Evolutionary conservation across 139 green algal species (phyloP), one percentile per base, ranked within the genome.

Genomic region (Pleodorina starrii): DNA sequence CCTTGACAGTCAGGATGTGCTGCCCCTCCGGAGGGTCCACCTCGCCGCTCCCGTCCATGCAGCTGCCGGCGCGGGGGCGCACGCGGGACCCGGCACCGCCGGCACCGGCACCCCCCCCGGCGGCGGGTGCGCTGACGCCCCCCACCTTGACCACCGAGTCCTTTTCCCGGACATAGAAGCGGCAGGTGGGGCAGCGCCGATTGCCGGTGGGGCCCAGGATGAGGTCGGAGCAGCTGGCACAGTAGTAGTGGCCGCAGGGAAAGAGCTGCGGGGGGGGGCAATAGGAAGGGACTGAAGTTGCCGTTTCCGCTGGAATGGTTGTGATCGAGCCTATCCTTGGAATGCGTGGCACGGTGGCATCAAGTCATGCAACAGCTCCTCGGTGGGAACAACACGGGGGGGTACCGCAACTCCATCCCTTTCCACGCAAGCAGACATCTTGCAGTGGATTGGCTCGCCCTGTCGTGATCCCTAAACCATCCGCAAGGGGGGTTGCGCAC

Each of bases 11-110:
- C 6, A 89, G 68, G 2, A 93, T 63, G n/a, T 73, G 36, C 10
- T 42, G 27, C 9, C 90, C 87, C 87, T 93, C 90, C 16, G 87
- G 90, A 14, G 90, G 87, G 29, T 84, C 68, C 23, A 91, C 76
- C 83, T 91, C 90, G 11, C 83, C 68, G 27, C 80, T 50, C 14
- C n/a, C 63, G n/a, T 16, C 40, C 72, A 48, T 27, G 11, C 63
- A 29, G 60, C 81, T 10, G 40, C 32, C 23, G 50, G 19, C 25
- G 80, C 25, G 5, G 2, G 32, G 84, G 29, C 81, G 11, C 38
- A 21, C 11, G 57, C 21, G 2, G 27, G 38, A 60, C 14, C 81
- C 27, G 29, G 40, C 21, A 11, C 48, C 84, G 46, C 35, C 21
- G n/a, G 83, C 66, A 12, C 83, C n/a, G 63, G 0, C 63, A 1